Base-by-base conservation (phyloP, 2,329 filamentous ascomycete species). In the Tolypocladium nubicola region DNA sequence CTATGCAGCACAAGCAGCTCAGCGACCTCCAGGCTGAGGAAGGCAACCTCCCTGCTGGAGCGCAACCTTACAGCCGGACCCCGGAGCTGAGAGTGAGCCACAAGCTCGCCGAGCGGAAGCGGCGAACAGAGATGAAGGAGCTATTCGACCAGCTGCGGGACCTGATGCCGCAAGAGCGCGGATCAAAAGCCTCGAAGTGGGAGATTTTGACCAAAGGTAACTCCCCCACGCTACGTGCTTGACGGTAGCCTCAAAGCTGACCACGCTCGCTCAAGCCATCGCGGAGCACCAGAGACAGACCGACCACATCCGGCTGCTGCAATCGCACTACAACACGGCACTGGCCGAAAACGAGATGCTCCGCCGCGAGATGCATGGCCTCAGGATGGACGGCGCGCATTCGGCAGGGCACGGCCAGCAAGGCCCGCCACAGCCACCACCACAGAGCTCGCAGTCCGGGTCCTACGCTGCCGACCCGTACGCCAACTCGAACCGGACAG, bases 181-280 rank as follows among this genome's bases (percentile, higher is more conserved):
- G 89, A 1, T 87, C 87, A 30, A 95, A 94, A 69, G 89, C 89
- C 0, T 92, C 88, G 63, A 95, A 95, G 65, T 95, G 89, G 89
- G 89, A 95, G 65, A 91, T 93, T 53, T 69, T 95, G 19, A 91
- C 88, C 3, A 93, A 93, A 77, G 88, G 89, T 92, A 75, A 61
- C 79, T 68, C 7, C 26, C 8, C 11, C 7, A 33, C n/a, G 26
- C 14, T 26, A 5, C 14, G 19, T 21, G 11, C 16, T 49, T 47
- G 30, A 47, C 16, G 4, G 14, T 21, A 30, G 19, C 35, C 50
- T 21, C 52, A 41, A 23, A 16, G 49, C 52, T 49, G 14, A 58
- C 54, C 8, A 14, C 30, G 33, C 8, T n/a, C 1, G 33, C 21
- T 7, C 13, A 60, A 85, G 83, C 83, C 21, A 86, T 86, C 58